Evolutionary conservation across 2,329 filamentous ascomycete species (phyloP), one percentile per base, ranked within the genome.

Genomic region (Bipolaris cookei): DNA sequence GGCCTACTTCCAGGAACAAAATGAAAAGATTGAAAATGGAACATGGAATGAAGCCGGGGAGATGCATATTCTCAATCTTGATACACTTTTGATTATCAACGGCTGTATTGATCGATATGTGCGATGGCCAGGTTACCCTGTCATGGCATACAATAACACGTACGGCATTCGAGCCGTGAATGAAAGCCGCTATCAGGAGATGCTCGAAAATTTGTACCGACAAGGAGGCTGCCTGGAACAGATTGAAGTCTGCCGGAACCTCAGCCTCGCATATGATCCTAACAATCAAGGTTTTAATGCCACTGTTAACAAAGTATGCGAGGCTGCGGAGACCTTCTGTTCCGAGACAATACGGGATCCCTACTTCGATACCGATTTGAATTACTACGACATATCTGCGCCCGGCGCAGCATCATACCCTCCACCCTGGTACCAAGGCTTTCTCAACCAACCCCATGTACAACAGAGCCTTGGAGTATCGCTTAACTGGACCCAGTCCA

Each of bases 321-420:
- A 66, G 2, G 69, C 70, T 1, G 83, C 83, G 2, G 76, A 79
- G 48, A 71, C 69, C 1, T 78, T 80, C 64, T 86, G 83, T 61
- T 68, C 69, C 4, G 72, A 74, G 10, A 71, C 78, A 3, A 74
- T 84, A 1, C 79, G 82, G 18, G 75, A 76, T 2, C 73, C 77
- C 0, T 86, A 83, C 54, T 63, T 79, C 16, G 61, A 73, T 6
- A 68, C 72, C 42, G 80, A 79, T 7, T 77, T 80, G 5, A 83
- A 83, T 50, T 83, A 83, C 72, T 88, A 86, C 69, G 85, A 88
- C 58, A 80, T 88, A 30, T 81, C 82, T 0, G 81, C 84, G 6
- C 73, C 79, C 3, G 64, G 77, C 14, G 78, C 78, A 0, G 83
- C 85, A 53, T 63, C 64, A 0, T 74, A 66, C 38, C 71, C 66